Evolutionary conservation across 352 stramenopile genomes (phyloP).

Genomic region (Pilasporangium apinafurcum): DNA sequence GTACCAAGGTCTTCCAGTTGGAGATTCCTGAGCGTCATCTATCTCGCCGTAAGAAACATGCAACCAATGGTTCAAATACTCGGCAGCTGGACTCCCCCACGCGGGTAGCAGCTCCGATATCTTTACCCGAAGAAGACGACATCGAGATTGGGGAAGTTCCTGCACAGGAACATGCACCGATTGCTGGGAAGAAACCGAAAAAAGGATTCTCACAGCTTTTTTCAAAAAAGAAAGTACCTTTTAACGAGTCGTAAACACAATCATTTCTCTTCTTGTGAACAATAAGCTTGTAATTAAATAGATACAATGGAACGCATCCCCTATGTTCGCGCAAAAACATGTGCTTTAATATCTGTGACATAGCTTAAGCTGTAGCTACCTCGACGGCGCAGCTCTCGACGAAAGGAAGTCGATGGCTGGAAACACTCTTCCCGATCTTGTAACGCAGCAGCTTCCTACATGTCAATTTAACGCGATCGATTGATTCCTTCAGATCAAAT

Average conservation of each 20-base stretch:
- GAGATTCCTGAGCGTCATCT: conserved; percentile 38
- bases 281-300: not conserved
- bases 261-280: conserved; percentile 3
- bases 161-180: not conserved
- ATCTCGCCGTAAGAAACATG: conserved; percentile 28
- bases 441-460: no score
- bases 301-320: not conserved
- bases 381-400: conserved; percentile 67
- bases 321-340: conserved; percentile 70
- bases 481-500: no score
- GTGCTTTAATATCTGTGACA: conserved; percentile 83
- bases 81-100: not conserved
- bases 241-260: not conserved
- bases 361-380: conserved; percentile 87
- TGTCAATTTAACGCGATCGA: no score
- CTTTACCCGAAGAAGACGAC: not conserved
- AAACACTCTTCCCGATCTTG: conserved; percentile 5
- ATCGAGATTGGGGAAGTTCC: not conserved
- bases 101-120: not conserved
- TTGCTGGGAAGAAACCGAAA: conserved; percentile 11
- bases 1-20: conserved; percentile 27
- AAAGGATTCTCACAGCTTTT: conserved; percentile 14
- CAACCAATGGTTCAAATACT: not conserved
- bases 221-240: conserved; percentile 7
- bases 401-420: conserved; percentile 55